Percentiles rank a stretch among this genome's conserved stretches.
Evolutionary conservation across 1,284 basidiomycete species (phyloP).

Genomic region (Ceratobasidium sp.): DNA sequence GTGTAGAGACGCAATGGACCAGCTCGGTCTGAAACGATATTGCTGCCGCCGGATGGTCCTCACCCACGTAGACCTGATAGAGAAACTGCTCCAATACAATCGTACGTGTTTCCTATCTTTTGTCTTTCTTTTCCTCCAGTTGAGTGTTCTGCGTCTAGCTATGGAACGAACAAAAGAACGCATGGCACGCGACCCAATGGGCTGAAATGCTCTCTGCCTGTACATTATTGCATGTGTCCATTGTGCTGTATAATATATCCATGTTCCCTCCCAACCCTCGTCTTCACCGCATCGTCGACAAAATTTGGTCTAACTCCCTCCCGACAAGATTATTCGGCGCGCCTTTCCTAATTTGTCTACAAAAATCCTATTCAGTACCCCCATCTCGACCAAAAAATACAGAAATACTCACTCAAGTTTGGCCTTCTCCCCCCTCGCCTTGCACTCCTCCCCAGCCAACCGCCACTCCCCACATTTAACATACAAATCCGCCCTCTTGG

Average conservation of each 20-base stretch:
- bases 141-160: conserved; percentile 8
- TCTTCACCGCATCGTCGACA: conserved; percentile 53
- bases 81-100: conserved; percentile 96
- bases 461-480: conserved; percentile 91
- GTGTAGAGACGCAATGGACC: conserved; percentile 90
- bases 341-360: conserved; percentile 75
- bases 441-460: conserved; percentile 87
- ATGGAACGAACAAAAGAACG: conserved; percentile 47
- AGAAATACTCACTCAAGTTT: conserved; percentile 79
- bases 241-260: conserved; percentile 42
- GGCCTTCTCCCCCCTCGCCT: conserved; percentile 84
- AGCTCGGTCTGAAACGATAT: conserved; percentile 92
- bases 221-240: conserved; percentile 35
- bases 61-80: conserved; percentile 97
- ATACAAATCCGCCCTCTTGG: conserved; percentile 85
- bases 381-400: conserved; percentile 39
- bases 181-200: conserved; percentile 39
- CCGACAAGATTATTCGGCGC: conserved; percentile 84
- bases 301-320: conserved; percentile 81
- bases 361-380: conserved; percentile 42
- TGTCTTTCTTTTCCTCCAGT: neutral
- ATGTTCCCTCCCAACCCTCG: neutral
- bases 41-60: conserved; percentile 98
- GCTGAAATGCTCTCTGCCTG: conserved; percentile 3
- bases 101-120: conserved; percentile 70